These are phyloP conservation scores for Tuber melanosporum DNA, from an alignment of 495 filamentous ascomycete species.

Conservation along the genomic window DNA sequence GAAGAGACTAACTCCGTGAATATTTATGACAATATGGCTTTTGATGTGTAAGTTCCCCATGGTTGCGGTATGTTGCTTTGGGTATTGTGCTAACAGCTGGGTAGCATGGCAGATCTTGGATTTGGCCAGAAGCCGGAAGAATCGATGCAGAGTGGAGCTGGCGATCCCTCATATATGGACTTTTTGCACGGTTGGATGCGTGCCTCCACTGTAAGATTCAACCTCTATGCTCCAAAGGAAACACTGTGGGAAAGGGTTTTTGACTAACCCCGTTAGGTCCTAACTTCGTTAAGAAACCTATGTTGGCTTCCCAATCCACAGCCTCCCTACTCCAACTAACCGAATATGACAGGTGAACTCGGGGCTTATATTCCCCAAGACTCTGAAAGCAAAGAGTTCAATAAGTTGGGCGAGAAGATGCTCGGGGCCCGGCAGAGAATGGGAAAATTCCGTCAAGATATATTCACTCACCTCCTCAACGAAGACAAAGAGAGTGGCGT, in stretches of 20 bases:
- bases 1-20: conserved; percentile 3
- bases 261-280: neutral
- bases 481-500: conserved; percentile 11
- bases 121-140: conserved; percentile 21
- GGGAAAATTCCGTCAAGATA: conserved; percentile 22
- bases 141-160: conserved; percentile 28
- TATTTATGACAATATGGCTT: conserved; percentile 16
- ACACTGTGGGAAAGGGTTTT: neutral
- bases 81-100: neutral
- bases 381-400: conserved; percentile 14
- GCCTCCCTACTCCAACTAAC: neutral
- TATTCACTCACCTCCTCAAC: conserved; percentile 24
- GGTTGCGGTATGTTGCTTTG: neutral
- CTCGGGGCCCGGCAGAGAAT: conserved; percentile 18
- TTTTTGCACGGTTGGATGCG: conserved; percentile 22
- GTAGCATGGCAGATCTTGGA: conserved; percentile 30
- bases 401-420: conserved; percentile 7
- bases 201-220: neutral
- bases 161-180: conserved; percentile 18
- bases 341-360: conserved; percentile 20
- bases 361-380: conserved; percentile 21
- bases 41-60: conserved; percentile 26
- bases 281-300: conserved; percentile 8
- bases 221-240: neutral
- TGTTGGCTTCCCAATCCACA: neutral